Evolutionary conservation across 2,329 filamentous ascomycete genomes (phyloP), one percentile per base, ranked within the genome.

Genomic region (Hymenoscyphus infarciens): DNA sequence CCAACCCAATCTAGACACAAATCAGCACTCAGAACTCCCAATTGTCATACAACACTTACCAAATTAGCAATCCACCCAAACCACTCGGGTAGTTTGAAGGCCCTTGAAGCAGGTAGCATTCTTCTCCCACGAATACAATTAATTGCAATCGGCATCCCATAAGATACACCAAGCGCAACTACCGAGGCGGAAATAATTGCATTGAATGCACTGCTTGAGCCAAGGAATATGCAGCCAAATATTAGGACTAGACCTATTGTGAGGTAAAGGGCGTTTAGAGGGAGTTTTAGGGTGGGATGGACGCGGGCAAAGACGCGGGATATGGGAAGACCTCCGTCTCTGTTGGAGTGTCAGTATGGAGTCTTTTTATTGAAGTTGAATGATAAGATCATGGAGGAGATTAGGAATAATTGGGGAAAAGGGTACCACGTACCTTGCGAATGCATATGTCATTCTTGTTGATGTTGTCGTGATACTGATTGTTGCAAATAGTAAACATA

Each of bases 161-260:
- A 92, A 3, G 87, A 87, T 4, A 92, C 77, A 11, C 88, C 87
- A 0, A 92, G 79, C 1, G 89, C 83, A 6, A 92, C 88, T 0
- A 92, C 89, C 0, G 87, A 88, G 0, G 87, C 83, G 0, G 87
- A 85, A 4, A 89, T 81, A 67, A 91, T 89, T 16, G 88, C 88
- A 59, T 89, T 90, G 75, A 91, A 90, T 0, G 88, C 87, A 61
- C 63, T 85, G 62, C 75, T 79, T 0, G 87, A 90, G 0, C 87
- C 88, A 1, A 91, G 78, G 74, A 89, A 89, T 63, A 91, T 86
- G 61, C 83, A 81, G 0, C 88, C 88, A 63, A 91, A 90, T 19
- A 90, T 78, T 33, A 89, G 78, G 0, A 89, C 85, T 56, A 87
- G 79, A 5, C 73, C 76, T 0, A 82, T 78, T 1, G 87, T 89